These are phyloP conservation scores for Suillus luteus DNA, from an alignment of 768 basidiomycete genomes.

Conservation along the genomic window DNA sequence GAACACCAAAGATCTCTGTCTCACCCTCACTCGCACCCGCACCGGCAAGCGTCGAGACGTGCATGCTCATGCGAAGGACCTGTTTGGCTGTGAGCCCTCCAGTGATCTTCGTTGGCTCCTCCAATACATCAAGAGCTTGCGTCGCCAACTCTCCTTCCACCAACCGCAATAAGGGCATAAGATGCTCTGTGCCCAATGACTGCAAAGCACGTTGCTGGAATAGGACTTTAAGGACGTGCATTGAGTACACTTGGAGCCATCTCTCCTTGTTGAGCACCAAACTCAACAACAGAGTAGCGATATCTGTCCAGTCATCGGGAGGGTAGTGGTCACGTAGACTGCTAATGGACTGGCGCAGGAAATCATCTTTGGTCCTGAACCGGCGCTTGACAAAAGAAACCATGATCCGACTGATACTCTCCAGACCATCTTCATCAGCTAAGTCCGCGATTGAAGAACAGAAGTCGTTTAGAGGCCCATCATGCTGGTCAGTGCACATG, in stretches of 20 bases:
- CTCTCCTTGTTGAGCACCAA: constrained; percentile 80
- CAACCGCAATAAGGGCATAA: constrained; percentile 88
- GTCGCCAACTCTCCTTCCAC: constrained; percentile 85
- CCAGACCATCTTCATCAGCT: constrained; percentile 69
- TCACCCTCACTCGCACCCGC: constrained; percentile 57
- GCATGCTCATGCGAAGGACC: constrained; percentile 92
- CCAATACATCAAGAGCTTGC: constrained; percentile 90
- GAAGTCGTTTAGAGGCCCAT: constrained; percentile 64
- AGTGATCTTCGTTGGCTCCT: constrained; percentile 82
- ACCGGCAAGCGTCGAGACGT: constrained; percentile 47
- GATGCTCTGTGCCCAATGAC: constrained; percentile 77
- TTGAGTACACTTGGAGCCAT: constrained; percentile 79
- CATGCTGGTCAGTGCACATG: constrained; percentile 63
- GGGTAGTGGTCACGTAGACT: constrained; percentile 87
- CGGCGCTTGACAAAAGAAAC: constrained; percentile 83
- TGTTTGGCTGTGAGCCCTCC: constrained; percentile 79
- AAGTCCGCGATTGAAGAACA: constrained; percentile 72
- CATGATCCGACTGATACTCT: constrained; percentile 88
- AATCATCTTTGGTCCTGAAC: constrained; percentile 92
- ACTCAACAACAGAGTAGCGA: constrained; percentile 84
- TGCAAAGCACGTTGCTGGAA: constrained; percentile 83
- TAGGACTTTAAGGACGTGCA: constrained; percentile 87
- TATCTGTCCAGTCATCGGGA: constrained; percentile 71
- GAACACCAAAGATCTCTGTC: constrained; percentile 79
- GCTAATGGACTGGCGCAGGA: constrained; percentile 84